A percentile compares a stretch with the other conserved stretches of the same genome.
These are phyloP conservation scores for Psidium friedrichsthalianum DNA, from an alignment of 345 rosid species.

Conservation along the genomic window DNA sequence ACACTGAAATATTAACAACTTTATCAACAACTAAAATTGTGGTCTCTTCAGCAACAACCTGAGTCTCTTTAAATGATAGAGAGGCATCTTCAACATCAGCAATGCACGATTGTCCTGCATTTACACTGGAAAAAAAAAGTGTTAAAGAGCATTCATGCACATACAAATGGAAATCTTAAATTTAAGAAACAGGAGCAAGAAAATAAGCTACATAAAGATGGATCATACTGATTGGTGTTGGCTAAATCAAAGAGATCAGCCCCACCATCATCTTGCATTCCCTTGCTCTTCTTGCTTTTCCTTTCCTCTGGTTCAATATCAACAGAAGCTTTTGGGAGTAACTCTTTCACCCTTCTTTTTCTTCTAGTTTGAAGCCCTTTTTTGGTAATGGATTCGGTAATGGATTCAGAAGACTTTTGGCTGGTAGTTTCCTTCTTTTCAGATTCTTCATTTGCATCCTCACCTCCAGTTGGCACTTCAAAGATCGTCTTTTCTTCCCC, in stretches of 20 bases:
- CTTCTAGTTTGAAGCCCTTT: slow-evolving; percentile 29
- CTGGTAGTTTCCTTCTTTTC: slow-evolving; percentile 7
- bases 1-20: slow-evolving; percentile 17
- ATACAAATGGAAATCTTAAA: neutral
- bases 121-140: slow-evolving; percentile 15
- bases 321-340: slow-evolving; percentile 8
- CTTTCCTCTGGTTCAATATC: slow-evolving; percentile 10
- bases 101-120: slow-evolving; percentile 16
- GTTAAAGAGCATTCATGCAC: neutral
- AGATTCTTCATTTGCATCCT: slow-evolving; percentile 13
- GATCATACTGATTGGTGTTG: slow-evolving; percentile 22
- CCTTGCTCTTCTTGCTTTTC: slow-evolving; percentile 42
- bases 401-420: slow-evolving; percentile 16
- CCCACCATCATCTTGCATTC: slow-evolving; percentile 23
- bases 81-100: slow-evolving; percentile 29
- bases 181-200: neutral
- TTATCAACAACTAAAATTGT: slow-evolving; percentile 23
- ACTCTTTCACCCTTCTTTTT: slow-evolving; percentile 40
- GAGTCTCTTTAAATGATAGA: slow-evolving; percentile 16
- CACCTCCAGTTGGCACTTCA: slow-evolving; percentile 28
- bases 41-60: slow-evolving; percentile 20
- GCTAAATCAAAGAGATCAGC: slow-evolving; percentile 23
- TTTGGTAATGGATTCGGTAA: slow-evolving; percentile 25
- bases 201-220: neutral
- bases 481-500: slow-evolving; percentile 39